Evolutionary conservation across 2,329 filamentous ascomycete genomes (phyloP).

Genomic region (Harringtonia lauricola): DNA sequence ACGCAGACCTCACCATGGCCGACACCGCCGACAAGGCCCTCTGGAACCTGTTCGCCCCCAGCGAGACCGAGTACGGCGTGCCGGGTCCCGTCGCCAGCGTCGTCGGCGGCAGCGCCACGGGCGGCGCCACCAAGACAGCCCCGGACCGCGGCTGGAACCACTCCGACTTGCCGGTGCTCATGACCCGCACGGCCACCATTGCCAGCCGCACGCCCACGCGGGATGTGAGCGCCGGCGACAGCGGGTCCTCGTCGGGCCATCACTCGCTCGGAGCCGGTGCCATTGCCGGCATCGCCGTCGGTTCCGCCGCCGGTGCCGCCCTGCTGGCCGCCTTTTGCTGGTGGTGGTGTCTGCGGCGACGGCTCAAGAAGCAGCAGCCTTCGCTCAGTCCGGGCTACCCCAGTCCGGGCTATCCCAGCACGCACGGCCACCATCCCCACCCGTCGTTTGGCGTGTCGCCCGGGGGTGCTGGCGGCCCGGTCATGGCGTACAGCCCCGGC

Average conservation of each 20-base stretch:
- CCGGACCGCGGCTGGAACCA: constrained; percentile 39
- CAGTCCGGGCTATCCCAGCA: too few relatives aligned
- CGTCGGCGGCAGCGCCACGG: constrained; percentile 38
- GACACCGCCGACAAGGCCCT: constrained; percentile 32
- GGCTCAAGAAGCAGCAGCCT: too few relatives aligned
- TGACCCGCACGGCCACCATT: constrained; percentile 36
- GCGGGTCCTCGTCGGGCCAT: constrained; percentile 8
- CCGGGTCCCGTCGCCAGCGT: constrained; percentile 36
- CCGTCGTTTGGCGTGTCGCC: too few relatives aligned
- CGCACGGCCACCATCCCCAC: too few relatives aligned
- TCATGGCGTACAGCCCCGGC: too few relatives aligned
- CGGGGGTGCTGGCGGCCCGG: too few relatives aligned
- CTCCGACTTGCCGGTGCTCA: constrained; percentile 39
- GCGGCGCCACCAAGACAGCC: constrained; percentile 39
- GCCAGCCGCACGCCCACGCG: constrained; percentile 39
- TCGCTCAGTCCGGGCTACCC: too few relatives aligned
- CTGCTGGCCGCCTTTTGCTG: constrained; percentile 12
- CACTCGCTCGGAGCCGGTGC: constrained; percentile 23
- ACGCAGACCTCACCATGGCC: constrained; percentile 40
- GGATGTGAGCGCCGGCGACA: constrained; percentile 14
- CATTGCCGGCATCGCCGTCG: constrained; percentile 33
- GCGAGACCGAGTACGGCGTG: constrained; percentile 40
- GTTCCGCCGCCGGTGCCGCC: constrained; percentile 20
- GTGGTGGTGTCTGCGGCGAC: constrained; percentile 2
- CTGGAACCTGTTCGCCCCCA: constrained; percentile 40